These are phyloP conservation scores for Mucor racemosus DNA, from an alignment of 371 early-diverging fungal genomes.

Conservation along the genomic window DNA sequence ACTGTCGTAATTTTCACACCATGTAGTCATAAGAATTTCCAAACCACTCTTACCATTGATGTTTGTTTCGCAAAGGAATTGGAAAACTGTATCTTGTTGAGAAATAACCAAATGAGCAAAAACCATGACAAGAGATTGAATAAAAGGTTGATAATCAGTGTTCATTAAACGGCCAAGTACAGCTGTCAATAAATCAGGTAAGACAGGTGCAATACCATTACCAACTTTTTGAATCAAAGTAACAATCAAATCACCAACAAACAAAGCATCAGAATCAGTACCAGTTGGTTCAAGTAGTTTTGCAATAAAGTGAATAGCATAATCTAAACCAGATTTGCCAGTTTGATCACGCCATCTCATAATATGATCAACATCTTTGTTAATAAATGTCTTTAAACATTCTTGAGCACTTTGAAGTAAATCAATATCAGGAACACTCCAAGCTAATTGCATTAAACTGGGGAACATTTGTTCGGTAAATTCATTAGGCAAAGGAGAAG, in stretches of 20 bases:
- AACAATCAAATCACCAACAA: constrained; percentile 88
- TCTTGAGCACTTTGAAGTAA: constrained; percentile 66
- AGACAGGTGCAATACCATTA: constrained; percentile 65
- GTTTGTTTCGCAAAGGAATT: constrained; percentile 63
- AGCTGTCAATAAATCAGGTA: constrained; percentile 81
- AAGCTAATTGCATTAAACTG: constrained; percentile 74
- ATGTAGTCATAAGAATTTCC: constrained; percentile 69
- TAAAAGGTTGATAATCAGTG: constrained; percentile 77
- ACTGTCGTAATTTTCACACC: constrained; percentile 79
- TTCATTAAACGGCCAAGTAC: constrained; percentile 71
- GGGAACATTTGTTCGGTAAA: constrained; percentile 83
- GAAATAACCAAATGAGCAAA: constrained; percentile 83
- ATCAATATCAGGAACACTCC: constrained; percentile 66
- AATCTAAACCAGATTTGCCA: constrained; percentile 78
- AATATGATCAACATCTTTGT: constrained; percentile 70
- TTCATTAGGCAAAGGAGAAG: constrained; percentile 75
- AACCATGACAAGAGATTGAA: constrained; percentile 86
- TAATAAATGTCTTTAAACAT: constrained; percentile 66
- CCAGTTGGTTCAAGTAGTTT: constrained; percentile 74
- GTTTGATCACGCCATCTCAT: constrained; percentile 66
- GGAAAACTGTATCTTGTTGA: constrained; percentile 72
- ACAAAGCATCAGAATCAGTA: constrained; percentile 81
- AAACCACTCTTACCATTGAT: constrained; percentile 66
- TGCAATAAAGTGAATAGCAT: constrained; percentile 80
- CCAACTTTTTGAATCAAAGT: constrained; percentile 84